Evolutionary conservation across 148 eudicot genomes (phyloP).

Genomic region (Persicaria maculosa): DNA sequence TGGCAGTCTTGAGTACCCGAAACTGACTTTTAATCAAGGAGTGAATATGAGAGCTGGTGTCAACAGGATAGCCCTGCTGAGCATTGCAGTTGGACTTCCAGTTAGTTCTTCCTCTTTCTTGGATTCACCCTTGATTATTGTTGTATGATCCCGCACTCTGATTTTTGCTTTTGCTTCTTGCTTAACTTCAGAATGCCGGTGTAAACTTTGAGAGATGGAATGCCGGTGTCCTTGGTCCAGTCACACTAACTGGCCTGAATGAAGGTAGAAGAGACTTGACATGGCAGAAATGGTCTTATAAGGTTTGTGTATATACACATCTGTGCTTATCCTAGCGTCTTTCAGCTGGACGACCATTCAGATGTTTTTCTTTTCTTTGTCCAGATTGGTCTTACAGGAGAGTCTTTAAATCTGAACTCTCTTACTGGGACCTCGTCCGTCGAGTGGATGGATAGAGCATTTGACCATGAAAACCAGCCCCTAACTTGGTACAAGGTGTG

Average conservation of each 20-base stretch:
- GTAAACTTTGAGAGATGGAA: conserved; percentile 72
- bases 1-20: conserved; percentile 82
- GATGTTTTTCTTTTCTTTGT: conserved; percentile 4
- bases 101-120: conserved; percentile 34
- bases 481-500: conserved; percentile 81
- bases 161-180: conserved; percentile 1
- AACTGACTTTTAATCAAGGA: conserved; percentile 52
- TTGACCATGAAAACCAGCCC: conserved; percentile 49
- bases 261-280: conserved; percentile 74
- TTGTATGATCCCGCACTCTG: not conserved
- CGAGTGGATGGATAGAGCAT: conserved; percentile 64
- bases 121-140: not conserved
- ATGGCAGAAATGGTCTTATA: conserved; percentile 90
- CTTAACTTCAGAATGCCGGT: conserved; percentile 54
- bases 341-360: not conserved
- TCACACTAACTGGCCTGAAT: conserved; percentile 58
- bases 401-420: conserved; percentile 71
- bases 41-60: conserved; percentile 80
- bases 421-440: conserved; percentile 67
- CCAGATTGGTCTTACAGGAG: conserved; percentile 88
- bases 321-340: not conserved
- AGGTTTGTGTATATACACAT: conserved; percentile 35
- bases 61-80: conserved; percentile 78
- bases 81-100: conserved; percentile 97
- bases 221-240: conserved; percentile 82